These are phyloP conservation scores for Oropetium thomaeum DNA, from an alignment of 176 grass and related monocot genomes.

Conservation along the genomic window DNA sequence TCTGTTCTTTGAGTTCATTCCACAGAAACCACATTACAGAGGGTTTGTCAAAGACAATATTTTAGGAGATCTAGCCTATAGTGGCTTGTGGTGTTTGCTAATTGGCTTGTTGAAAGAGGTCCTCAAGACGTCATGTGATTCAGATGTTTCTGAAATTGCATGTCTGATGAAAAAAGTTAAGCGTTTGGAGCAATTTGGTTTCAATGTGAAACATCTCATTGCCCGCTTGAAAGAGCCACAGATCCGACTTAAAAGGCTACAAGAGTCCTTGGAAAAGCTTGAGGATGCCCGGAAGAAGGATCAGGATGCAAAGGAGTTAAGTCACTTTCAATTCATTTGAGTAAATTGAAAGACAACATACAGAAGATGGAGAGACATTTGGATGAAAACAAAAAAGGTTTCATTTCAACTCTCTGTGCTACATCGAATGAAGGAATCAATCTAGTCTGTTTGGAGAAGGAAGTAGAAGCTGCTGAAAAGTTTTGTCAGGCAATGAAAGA, in stretches of 20 bases:
- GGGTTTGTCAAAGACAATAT: slow-evolving; percentile 33
- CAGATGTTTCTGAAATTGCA: slow-evolving; percentile 34
- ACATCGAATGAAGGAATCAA: slow-evolving; percentile 19
- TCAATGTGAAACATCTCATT: slow-evolving; percentile 55
- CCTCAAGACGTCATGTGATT: slow-evolving; percentile 52
- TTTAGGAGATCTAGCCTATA: slow-evolving; percentile 40
- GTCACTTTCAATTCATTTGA: slow-evolving; percentile 45
- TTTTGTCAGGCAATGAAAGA: slow-evolving; percentile 46
- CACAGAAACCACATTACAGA: slow-evolving; percentile 66
- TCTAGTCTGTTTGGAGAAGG: slow-evolving; percentile 39
- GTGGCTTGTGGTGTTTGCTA: slow-evolving; percentile 52
- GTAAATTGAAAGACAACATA: slow-evolving; percentile 49
- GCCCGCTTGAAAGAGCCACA: slow-evolving; percentile 63
- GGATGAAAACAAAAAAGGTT: slow-evolving; percentile 34
- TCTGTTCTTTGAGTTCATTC: slow-evolving; percentile 56
- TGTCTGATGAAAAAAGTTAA: slow-evolving; percentile 39
- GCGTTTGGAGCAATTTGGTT: slow-evolving; percentile 44
- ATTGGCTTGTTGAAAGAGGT: slow-evolving; percentile 44
- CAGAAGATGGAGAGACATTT: slow-evolving; percentile 52
- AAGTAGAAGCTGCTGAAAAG: slow-evolving; percentile 58
- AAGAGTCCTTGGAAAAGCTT: slow-evolving; percentile 43
- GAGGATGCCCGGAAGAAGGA: slow-evolving; percentile 48
- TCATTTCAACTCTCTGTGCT: slow-evolving; percentile 9
- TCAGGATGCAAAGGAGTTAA: slow-evolving; percentile 24
- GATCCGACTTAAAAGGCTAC: slow-evolving; percentile 37